Conservation (phyloP, 2,329 filamentous ascomycete genomes). For the Exophiala lecanii-corni region DNA sequence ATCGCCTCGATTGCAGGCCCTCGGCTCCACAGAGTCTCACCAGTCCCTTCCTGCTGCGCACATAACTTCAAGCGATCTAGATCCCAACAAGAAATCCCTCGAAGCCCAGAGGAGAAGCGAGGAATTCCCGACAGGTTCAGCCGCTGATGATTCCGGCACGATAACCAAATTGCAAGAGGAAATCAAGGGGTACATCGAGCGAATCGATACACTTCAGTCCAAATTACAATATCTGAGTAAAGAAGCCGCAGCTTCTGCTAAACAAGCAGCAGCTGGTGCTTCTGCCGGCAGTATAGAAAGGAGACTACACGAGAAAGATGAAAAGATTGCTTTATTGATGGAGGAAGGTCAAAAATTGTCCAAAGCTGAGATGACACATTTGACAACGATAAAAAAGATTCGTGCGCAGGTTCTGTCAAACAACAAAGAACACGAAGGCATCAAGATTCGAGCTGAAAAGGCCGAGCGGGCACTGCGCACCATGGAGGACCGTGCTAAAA, state of each 20-base stretch:
- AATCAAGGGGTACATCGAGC: slow-evolving; percentile 75
- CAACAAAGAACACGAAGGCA: slow-evolving; percentile 46
- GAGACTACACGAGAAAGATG: slow-evolving; percentile 82
- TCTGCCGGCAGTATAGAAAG: slow-evolving; percentile 64
- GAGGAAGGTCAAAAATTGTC: slow-evolving; percentile 88
- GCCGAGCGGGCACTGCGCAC: slow-evolving; percentile 52
- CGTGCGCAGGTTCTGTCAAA: slow-evolving; percentile 49
- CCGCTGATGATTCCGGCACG: slow-evolving; percentile 6
- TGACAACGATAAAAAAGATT: slow-evolving; percentile 77
- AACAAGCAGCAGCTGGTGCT: slow-evolving; percentile 60
- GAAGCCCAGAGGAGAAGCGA: slow-evolving; percentile 28
- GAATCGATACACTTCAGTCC: slow-evolving; percentile 84
- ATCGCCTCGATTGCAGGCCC: background rate
- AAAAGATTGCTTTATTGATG: slow-evolving; percentile 82
- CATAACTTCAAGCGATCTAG: background rate
- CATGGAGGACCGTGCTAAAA: slow-evolving; percentile 53
- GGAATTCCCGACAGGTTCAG: slow-evolving; percentile 14
- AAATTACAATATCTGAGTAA: slow-evolving; percentile 86
- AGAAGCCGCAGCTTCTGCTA: slow-evolving; percentile 71
- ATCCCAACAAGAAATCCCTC: slow-evolving; percentile 31
- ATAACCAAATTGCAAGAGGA: slow-evolving; percentile 53
- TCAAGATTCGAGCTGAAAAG: slow-evolving; percentile 53
- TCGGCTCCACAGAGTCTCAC: background rate
- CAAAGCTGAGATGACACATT: slow-evolving; percentile 77
- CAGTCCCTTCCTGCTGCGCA: background rate